Conservation (phyloP, 805 yeast genomes). For the Kodamaea hsintzibuensis region DNA sequence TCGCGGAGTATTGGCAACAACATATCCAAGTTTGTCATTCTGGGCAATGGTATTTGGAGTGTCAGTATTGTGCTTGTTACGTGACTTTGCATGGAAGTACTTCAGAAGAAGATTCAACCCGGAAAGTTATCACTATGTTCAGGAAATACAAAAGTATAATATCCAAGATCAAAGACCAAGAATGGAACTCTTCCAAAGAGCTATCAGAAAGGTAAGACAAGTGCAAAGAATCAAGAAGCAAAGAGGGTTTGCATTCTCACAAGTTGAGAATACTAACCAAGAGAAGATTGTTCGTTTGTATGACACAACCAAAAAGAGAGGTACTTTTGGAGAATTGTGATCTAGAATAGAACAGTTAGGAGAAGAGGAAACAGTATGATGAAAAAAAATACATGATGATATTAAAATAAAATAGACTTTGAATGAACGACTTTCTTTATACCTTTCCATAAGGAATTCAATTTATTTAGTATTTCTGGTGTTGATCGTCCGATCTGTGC, state of each 20-base stretch:
- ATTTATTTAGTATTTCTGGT: neutral
- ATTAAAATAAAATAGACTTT: neutral
- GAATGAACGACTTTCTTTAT: neutral
- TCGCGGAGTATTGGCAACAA: slow-evolving; percentile 71
- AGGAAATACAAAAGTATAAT: slow-evolving; percentile 93
- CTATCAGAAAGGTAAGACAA: slow-evolving; percentile 95
- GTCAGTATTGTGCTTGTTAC: slow-evolving; percentile 72
- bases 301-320: slow-evolving; percentile 86
- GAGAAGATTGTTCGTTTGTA: slow-evolving; percentile 89
- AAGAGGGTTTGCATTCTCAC: slow-evolving; percentile 98
- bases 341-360: neutral
- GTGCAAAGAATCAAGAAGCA: slow-evolving; percentile 98
- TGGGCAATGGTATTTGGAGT: slow-evolving; percentile 83
- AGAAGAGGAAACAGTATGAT: neutral
- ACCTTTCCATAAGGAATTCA: neutral
- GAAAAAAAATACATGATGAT: neutral
- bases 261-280: slow-evolving; percentile 87
- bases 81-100: slow-evolving; percentile 94
- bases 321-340: slow-evolving; percentile 32
- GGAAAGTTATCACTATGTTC: slow-evolving; percentile 91
- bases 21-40: slow-evolving; percentile 75
- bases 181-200: slow-evolving; percentile 94
- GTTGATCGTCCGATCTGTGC: neutral
- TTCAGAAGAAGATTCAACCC: slow-evolving; percentile 91
- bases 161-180: slow-evolving; percentile 94